Evolutionary conservation across 2,329 filamentous ascomycete species (phyloP), one percentile per base, ranked within the genome.

Genomic region (Aureobasidium lini): DNA sequence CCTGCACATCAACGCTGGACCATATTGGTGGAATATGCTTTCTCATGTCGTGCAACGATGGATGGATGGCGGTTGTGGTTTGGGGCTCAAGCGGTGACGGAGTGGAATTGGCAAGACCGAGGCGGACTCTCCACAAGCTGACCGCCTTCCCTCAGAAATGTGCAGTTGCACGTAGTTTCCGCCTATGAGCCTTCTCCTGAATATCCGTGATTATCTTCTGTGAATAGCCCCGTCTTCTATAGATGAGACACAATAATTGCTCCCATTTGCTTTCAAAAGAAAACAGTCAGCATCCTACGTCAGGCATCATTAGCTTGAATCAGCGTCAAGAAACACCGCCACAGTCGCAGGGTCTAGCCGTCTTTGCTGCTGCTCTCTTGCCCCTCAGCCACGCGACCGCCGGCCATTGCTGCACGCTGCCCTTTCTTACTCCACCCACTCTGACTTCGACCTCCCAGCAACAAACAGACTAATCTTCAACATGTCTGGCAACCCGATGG

Each of bases 401-500:
- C 28, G 52, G 52, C 40, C 42, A 57, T 57, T 46, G 40, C 52
- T 54, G 50, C n/a, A 13, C 34, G 34, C 13, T 42, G 42, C 49
- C 36, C 49, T 52, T 16, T 52, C 16, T 37, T 40, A 18, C 49
- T 54, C 39, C 52, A 57, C 42, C 31, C 6, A 44, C 31, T 23
- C 15, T 40, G 56, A 47, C 56, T 49, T 42, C 36, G 43, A 59
- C 46, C 46, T 52, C n/a, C 16, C 42, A 29, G 28, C 32, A 50
- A 47, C 46, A 50, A 37, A 28, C 46, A 52, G 32, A 52, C 18
- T 39, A 32, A n/a, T 36, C 16, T 43, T 64, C 62, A 68, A 6
- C 59, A 72, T 72, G 70, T 70, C 70, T 53, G 66, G 65, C 59
- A 44, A 52, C 28, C 61, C 53, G 29, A 57, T 59, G 58, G 62